Base-by-base conservation (phyloP, 139 green algal species). In the Zygnema cylindricum region DNA sequence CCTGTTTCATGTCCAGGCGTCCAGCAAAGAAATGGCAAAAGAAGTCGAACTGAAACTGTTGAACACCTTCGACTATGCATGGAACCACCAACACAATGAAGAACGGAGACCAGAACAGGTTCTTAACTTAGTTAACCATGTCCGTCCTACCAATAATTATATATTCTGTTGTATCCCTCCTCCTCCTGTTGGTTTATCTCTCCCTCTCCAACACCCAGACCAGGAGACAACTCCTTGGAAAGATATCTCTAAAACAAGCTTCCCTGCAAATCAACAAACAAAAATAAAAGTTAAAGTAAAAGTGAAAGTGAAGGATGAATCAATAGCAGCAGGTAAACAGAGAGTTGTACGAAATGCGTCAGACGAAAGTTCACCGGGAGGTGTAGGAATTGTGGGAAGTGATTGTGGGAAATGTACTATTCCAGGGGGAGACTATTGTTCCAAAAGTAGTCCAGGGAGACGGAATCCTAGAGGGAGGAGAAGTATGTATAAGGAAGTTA, bases 51-150 rank as follows among this genome's bases (percentile, higher is more conserved):
- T 77, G 33, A 43, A 85, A 54, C 77, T 85, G 77, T 54, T 85
- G 11, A 3, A 75, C 3, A 85, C 77, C 7, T 85, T 85, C 16
- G 77, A 85, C 49, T 85, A 85, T 54, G 33, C 77, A 54, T 85
- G 77, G 77, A 85, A 85, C 77, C 57, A 41, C 43, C 33, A 85
- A 23, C 42, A 55, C 11, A 85, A 85, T 16, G 16, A 54, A 39
- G 33, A 41, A 11, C 77, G 77, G 7, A 76, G 77, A 25, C 77
- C 77, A 25, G 77, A 11, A 23, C 39, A 85, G 3, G 77, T 41
- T 40, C 35, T 85, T 77, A 54, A 7, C 82, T 43, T 39, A 54
- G 49, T 41, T 77, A 39, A 77, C 11, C 42, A 85, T 40, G 16
- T 7, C 21, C 33, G 77, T 25, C 77, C 33, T 3, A 11, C 21